Percentiles rank a stretch among this genome's conserved stretches.
phyloP scores from a whole-genome alignment of 352 stramenopile species.

The Globisporangium ultimum region DNA sequence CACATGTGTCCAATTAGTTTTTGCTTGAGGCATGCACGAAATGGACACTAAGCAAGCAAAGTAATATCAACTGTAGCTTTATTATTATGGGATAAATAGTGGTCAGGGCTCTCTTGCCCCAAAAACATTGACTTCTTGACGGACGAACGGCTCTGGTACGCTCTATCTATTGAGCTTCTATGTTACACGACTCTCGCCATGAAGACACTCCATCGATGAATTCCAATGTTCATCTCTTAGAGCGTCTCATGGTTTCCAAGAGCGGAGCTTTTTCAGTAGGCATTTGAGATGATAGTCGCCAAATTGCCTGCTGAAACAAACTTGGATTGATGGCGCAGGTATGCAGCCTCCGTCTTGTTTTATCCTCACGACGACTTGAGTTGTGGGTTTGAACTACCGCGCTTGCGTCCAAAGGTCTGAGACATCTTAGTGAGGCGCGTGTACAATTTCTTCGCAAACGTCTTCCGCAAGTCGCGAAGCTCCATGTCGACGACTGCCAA shows the following conservation, averaged over 20 bases:
- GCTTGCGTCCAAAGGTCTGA: constrained; percentile 23
- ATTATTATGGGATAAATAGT: constrained; percentile 14
- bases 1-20: too few relatives aligned
- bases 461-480: constrained; percentile 57
- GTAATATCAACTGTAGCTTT: not conserved
- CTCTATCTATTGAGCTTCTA: constrained; percentile 12
- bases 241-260: not conserved
- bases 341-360: not conserved
- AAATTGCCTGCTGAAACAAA: not conserved
- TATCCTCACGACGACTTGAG: constrained; percentile 12
- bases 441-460: constrained; percentile 59
- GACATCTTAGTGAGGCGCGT: constrained; percentile 45
- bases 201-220: constrained; percentile 3
- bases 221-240: constrained; percentile 15
- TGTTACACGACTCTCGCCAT: too few relatives aligned
- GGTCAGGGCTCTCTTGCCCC: not conserved
- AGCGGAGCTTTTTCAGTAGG: not conserved
- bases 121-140: too few relatives aligned
- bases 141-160: too few relatives aligned
- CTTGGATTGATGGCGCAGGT: not conserved
- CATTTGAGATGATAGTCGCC: not conserved
- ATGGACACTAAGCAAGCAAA: too few relatives aligned
- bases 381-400: constrained; percentile 8
- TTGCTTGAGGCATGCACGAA: too few relatives aligned
- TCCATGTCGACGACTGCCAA: constrained; percentile 68